Percentiles rank a stretch among this genome's conserved stretches.
Evolutionary conservation across 2,329 filamentous ascomycete genomes (phyloP).

Genomic region (Colletotrichum sp.): DNA sequence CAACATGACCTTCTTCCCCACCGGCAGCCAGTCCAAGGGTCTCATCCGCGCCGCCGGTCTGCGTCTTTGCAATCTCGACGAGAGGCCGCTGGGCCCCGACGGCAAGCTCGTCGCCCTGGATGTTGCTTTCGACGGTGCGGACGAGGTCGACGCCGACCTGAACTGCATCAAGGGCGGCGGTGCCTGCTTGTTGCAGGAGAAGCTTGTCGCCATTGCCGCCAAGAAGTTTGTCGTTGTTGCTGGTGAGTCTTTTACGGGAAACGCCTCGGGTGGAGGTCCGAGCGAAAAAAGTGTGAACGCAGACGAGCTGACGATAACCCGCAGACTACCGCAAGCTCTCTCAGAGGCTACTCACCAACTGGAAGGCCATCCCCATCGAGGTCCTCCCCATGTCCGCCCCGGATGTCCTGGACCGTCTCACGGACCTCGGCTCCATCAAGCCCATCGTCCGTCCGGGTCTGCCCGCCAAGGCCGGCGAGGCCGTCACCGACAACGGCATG

Average conservation of each 20-base stretch:
- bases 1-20: slow-evolving; percentile 86
- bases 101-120: slow-evolving; percentile 67
- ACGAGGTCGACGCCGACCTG: slow-evolving; percentile 92
- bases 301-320: neutral
- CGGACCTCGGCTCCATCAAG: slow-evolving; percentile 72
- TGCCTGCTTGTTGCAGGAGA: slow-evolving; percentile 97
- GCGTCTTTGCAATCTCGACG: slow-evolving; percentile 77
- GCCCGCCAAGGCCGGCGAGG: slow-evolving; percentile 80
- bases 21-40: slow-evolving; percentile 88
- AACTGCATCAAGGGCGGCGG: slow-evolving; percentile 99
- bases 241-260: slow-evolving; percentile 54
- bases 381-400: slow-evolving; percentile 85
- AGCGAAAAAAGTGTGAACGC: neutral
- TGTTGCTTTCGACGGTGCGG: slow-evolving; percentile 93
- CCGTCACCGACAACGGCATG: slow-evolving; percentile 64
- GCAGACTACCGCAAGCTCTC: slow-evolving; percentile 91
- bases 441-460: slow-evolving; percentile 76
- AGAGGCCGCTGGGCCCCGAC: slow-evolving; percentile 64
- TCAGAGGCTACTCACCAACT: slow-evolving; percentile 72
- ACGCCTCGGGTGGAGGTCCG: neutral
- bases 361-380: slow-evolving; percentile 91
- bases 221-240: slow-evolving; percentile 89
- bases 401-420: slow-evolving; percentile 76
- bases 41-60: slow-evolving; percentile 83
- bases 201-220: slow-evolving; percentile 85